Conservation (phyloP, 345 rosid genomes). For the Gossypium ekmanianum region DNA sequence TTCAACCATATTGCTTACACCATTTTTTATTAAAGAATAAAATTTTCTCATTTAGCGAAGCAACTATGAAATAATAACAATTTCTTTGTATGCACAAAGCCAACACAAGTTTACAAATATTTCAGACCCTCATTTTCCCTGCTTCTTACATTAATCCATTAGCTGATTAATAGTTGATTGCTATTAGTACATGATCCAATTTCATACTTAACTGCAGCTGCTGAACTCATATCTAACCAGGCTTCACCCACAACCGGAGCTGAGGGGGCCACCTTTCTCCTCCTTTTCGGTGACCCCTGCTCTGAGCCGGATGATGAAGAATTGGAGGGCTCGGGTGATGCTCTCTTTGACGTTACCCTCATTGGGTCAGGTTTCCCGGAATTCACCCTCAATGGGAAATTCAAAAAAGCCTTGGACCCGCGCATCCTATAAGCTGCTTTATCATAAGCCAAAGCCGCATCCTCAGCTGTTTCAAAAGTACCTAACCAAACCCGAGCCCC, state of each 20-base stretch:
- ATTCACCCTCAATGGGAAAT: conserved; percentile 84
- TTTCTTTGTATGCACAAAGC: conserved; percentile 13
- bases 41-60: neutral
- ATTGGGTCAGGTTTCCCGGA: conserved; percentile 97
- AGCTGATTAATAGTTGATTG: conserved; percentile 29
- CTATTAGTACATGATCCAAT: conserved; percentile 31
- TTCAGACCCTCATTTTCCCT: neutral
- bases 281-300: conserved; percentile 50
- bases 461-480: conserved; percentile 95
- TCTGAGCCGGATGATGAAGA: conserved; percentile 40
- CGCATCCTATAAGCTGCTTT: conserved; percentile 95
- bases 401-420: conserved; percentile 85
- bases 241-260: conserved; percentile 21
- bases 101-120: neutral
- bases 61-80: neutral
- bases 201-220: conserved; percentile 30
- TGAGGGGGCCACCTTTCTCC: conserved; percentile 38
- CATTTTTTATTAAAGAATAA: neutral
- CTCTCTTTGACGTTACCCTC: conserved; percentile 73
- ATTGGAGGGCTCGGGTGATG: conserved; percentile 49
- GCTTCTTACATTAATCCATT: neutral
- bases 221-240: conserved; percentile 27
- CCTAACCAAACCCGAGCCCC: conserved; percentile 99
- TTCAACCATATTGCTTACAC: neutral
- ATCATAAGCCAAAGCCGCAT: conserved; percentile 95